Percentiles rank a stretch among this genome's conserved stretches.
Conservation (phyloP, 2,329 filamentous ascomycete genomes). For the Colletotrichum costaricense region DNA sequence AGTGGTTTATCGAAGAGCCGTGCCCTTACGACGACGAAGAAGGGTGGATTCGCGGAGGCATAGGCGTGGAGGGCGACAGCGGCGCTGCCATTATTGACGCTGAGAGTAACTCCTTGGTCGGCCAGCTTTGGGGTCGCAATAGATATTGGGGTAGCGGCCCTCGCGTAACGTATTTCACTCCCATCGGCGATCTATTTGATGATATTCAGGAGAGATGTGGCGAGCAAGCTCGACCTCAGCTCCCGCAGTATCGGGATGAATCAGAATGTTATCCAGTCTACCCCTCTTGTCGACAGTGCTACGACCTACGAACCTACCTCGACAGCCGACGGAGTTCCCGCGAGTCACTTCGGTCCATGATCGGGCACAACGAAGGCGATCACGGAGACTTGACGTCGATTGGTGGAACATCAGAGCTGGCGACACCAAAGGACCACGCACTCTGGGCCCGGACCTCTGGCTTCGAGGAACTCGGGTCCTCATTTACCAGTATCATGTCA, state of each 20-base stretch:
- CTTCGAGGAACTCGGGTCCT: slow-evolving; percentile 48
- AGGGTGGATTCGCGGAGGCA: slow-evolving; percentile 57
- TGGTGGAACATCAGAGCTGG: slow-evolving; percentile 53
- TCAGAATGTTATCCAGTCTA: slow-evolving; percentile 52
- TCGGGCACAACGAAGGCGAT: slow-evolving; percentile 50
- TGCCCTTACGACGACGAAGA: slow-evolving; percentile 51
- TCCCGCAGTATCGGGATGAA: slow-evolving; percentile 54
- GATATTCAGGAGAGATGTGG: slow-evolving; percentile 58
- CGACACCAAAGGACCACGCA: slow-evolving; percentile 51
- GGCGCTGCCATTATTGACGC: slow-evolving; percentile 56
- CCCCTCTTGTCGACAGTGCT: slow-evolving; percentile 54
- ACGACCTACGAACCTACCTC: slow-evolving; percentile 53
- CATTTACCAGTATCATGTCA: slow-evolving; percentile 45
- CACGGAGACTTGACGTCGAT: slow-evolving; percentile 51
- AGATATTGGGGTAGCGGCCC: slow-evolving; percentile 55
- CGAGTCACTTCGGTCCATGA: slow-evolving; percentile 55
- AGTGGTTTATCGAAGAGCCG: slow-evolving; percentile 59
- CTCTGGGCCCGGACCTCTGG: slow-evolving; percentile 46
- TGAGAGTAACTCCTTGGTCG: slow-evolving; percentile 51
- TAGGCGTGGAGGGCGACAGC: slow-evolving; percentile 57
- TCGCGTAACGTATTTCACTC: slow-evolving; percentile 55
- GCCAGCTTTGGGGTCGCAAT: slow-evolving; percentile 58
- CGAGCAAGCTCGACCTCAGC: slow-evolving; percentile 50
- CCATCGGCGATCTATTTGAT: slow-evolving; percentile 56
- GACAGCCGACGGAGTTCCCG: slow-evolving; percentile 55